Base-by-base conservation (phyloP, 2,329 filamentous ascomycete species). In the Epichloe sp. region DNA sequence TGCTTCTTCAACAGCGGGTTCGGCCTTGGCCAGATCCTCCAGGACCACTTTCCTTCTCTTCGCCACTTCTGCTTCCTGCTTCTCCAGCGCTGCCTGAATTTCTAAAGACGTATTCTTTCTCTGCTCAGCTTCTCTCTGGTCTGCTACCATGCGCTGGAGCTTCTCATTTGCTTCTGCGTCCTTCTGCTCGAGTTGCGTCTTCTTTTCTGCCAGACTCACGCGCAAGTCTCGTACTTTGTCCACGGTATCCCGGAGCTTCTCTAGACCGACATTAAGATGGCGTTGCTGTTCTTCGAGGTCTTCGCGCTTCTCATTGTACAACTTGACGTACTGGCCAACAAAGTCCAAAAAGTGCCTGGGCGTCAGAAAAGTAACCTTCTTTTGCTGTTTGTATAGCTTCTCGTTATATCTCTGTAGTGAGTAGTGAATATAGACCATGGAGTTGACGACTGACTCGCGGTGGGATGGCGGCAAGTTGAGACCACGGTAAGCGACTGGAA, bases 381-480 rank as follows among this genome's bases (percentile, higher is more conserved):
- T 89, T 70, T 97, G 93, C 65, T 97, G 93, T 65, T 88, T 93
- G 56, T 86, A 79, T 23, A 98, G 74, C 61, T 88, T 90, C 58
- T 79, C 74, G 63, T 98, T 98, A 77, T 96, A 94, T 48, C 80
- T 78, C 55, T 91, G 88, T 47, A 98, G 73, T 2, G 93, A 98
- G 70, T 97, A 89, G 64, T 99, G 93, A 19, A 98, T 91, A 63
- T 95, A 94, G 3, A 99, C 94, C 93, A 99, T 98, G 0, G 90
- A 86, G 65, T 99, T 99, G 67, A 98, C 80, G 45, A 99, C 83
- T 3, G 90, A 81, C 66, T 96, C 89, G 56, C 93, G 83, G 66
- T 98, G 91, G 50, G 86, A 86, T 8, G 91, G 87, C 21, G 93
- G 94, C 50, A 97, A 75, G 54, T 71, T 78, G 50, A 98, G 80